A percentile compares a stretch with the other conserved stretches of the same genome.
Conservation (phyloP, 768 basidiomycete genomes). For the Macrolepiota fuliginosa region DNA sequence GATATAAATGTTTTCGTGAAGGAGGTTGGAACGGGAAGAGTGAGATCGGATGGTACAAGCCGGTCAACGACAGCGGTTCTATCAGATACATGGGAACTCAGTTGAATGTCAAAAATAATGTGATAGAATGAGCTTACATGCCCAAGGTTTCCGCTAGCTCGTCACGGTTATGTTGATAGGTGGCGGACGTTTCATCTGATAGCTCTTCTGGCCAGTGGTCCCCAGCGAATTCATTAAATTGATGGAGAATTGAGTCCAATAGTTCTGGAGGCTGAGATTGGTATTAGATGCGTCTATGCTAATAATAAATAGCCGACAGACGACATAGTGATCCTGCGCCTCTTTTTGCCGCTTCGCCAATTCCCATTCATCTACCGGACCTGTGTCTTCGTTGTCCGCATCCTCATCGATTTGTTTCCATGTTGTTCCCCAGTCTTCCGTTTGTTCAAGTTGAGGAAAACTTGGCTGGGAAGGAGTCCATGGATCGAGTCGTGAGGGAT, state of each 20-base stretch:
- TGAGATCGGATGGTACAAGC: constrained; percentile 49
- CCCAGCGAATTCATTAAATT: constrained; percentile 48
- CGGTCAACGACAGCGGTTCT: constrained; percentile 41
- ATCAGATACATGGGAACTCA: background rate
- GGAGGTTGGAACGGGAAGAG: constrained; percentile 44
- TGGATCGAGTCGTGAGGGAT: constrained; percentile 22
- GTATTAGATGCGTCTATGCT: constrained; percentile 19
- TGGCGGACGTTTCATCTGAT: background rate
- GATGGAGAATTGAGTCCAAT: constrained; percentile 52
- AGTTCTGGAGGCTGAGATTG: constrained; percentile 61
- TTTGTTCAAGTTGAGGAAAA: constrained; percentile 18
- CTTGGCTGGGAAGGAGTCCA: constrained; percentile 32
- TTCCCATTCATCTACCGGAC: constrained; percentile 66
- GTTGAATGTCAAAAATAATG: background rate
- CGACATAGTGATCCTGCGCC: constrained; percentile 60
- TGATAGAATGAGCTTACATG: constrained; percentile 47
- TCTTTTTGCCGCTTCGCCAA: constrained; percentile 54
- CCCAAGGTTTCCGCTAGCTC: constrained; percentile 35
- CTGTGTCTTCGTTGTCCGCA: constrained; percentile 18
- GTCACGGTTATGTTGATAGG: background rate
- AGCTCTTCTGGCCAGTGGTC: constrained; percentile 49
- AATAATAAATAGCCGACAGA: constrained; percentile 36
- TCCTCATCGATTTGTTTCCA: constrained; percentile 34
- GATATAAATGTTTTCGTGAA: constrained; percentile 56
- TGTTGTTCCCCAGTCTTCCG: constrained; percentile 38